phyloP scores from a whole-genome alignment of 1,284 basidiomycete species.

The Mycosarcoma maydis region DNA sequence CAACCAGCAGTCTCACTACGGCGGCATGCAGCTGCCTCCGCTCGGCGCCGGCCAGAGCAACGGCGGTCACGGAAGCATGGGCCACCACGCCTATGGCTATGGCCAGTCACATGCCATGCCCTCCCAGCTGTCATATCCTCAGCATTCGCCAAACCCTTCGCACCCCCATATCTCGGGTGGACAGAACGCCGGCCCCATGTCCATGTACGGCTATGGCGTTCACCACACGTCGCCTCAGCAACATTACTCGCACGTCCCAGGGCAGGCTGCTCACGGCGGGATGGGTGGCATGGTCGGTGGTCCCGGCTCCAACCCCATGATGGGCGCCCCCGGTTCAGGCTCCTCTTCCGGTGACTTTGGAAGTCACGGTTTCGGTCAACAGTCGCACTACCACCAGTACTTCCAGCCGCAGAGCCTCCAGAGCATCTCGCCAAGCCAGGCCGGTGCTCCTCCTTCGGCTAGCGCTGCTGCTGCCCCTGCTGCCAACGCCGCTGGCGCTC shows the following conservation, averaged over 20 bases:
- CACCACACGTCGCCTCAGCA: conserved; percentile 48
- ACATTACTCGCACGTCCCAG: conserved; percentile 50
- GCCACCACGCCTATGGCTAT: conserved; percentile 47
- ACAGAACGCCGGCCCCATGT: conserved; percentile 44
- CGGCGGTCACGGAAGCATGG: conserved; percentile 42
- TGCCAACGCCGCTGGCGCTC: conserved; percentile 15
- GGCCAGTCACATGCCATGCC: conserved; percentile 48
- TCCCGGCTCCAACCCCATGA: conserved; percentile 50
- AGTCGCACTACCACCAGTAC: conserved; percentile 51
- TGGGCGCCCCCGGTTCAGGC: conserved; percentile 47
- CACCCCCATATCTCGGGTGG: conserved; percentile 43
- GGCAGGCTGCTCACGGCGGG: conserved; percentile 47
- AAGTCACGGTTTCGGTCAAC: conserved; percentile 47
- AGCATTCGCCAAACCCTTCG: conserved; percentile 49
- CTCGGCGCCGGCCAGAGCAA: conserved; percentile 50
- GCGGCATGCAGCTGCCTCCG: conserved; percentile 51
- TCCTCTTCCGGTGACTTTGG: conserved; percentile 33
- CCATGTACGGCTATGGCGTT: conserved; percentile 51
- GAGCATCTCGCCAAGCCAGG: conserved; percentile 47
- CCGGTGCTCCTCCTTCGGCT: conserved; percentile 37
- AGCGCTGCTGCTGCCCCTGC: conserved; percentile 24
- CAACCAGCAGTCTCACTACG: conserved; percentile 42
- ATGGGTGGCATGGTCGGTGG: conserved; percentile 50
- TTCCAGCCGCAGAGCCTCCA: conserved; percentile 48
- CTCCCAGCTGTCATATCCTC: conserved; percentile 47